Evolutionary conservation across 768 basidiomycete genomes (phyloP).

Genomic region (Boletus eberwhitei): DNA sequence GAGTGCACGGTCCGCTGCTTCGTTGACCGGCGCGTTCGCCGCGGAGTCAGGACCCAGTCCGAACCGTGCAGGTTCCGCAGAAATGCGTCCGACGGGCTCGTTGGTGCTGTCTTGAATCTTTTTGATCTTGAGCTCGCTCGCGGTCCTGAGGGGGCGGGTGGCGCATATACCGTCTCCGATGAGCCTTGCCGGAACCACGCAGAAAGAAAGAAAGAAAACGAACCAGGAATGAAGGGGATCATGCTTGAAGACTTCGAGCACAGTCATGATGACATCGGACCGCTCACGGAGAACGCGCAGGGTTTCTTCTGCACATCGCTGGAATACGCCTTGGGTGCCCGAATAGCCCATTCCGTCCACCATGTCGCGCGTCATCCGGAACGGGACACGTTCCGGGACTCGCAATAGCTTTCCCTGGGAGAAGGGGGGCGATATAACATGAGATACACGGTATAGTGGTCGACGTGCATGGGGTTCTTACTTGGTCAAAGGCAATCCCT

Average conservation of each 20-base stretch:
- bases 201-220: slow-evolving; percentile 18
- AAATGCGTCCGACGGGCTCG: slow-evolving; percentile 21
- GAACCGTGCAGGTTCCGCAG: slow-evolving; percentile 30
- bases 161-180: not conserved
- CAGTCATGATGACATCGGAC: slow-evolving; percentile 87
- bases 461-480: slow-evolving; percentile 24
- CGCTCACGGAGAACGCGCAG: slow-evolving; percentile 83
- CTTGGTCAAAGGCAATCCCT: slow-evolving; percentile 95
- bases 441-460: not conserved
- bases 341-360: slow-evolving; percentile 91
- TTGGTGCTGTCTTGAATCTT: slow-evolving; percentile 50
- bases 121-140: slow-evolving; percentile 71
- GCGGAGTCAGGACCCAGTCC: slow-evolving; percentile 53
- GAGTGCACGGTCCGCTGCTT: slow-evolving; percentile 88
- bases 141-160: slow-evolving; percentile 52
- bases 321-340: slow-evolving; percentile 91
- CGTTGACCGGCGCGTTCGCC: slow-evolving; percentile 65
- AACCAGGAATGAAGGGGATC: slow-evolving; percentile 95
- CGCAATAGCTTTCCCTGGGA: slow-evolving; percentile 73
- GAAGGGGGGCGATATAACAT: not conserved
- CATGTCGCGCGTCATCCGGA: slow-evolving; percentile 91
- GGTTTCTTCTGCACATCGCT: slow-evolving; percentile 93
- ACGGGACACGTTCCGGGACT: slow-evolving; percentile 88
- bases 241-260: slow-evolving; percentile 94
- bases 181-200: not conserved